Evolutionary conservation across 2,329 filamentous ascomycete species (phyloP), one percentile per base, ranked within the genome.

Genomic region (Macrophomina pseudophaseolina): DNA sequence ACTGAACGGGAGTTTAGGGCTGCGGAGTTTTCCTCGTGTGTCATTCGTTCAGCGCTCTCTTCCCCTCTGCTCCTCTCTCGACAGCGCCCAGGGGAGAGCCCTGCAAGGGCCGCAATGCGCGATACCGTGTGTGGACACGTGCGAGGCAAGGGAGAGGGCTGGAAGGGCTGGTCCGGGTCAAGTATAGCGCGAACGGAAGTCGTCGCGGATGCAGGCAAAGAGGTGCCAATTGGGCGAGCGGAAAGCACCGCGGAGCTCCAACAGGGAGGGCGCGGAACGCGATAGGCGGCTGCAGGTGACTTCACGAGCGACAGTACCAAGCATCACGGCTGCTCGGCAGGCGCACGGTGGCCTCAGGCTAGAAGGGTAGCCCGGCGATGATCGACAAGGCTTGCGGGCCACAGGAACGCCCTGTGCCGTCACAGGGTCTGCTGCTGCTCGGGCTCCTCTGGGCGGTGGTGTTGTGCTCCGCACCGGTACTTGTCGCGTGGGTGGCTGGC

Each of bases 331-430:
- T 60, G 16, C 42, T 60, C 56, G 56, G 56, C 58, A 38, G 58
- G 58, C 58, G 58, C 58, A 62, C 30, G 56, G 58, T n/a, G 58
- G 58, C 42, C 58, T 62, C 28, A 62, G 58, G 58, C 58, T 48
- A 48, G 44, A 62, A 49, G 9, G 23, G 12, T 49, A 62, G 58
- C 44, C 40, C 56, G 40, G 12, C 32, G 58, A 9, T 23, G 58
- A 62, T 62, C 58, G 42, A 35, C 52, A 23, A 33, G 18, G 30
- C 52, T 54, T 32, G 33, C 52, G 14, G 30, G 33, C 52, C 4
- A 38, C 33, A 38, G 52, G n/a, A 52, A 49, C 54, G 54, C 58
- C 58, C 42, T 49, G 23, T 23, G 18, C 58, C 58, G 32, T 62
- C 58, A 62, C 58, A 62, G 58, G 58, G 58, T 62, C 58, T 23